A percentile compares a stretch with the other conserved stretches of the same genome.
Conservation (phyloP, 179 eudicot species). For the Nepenthes alata region DNA sequence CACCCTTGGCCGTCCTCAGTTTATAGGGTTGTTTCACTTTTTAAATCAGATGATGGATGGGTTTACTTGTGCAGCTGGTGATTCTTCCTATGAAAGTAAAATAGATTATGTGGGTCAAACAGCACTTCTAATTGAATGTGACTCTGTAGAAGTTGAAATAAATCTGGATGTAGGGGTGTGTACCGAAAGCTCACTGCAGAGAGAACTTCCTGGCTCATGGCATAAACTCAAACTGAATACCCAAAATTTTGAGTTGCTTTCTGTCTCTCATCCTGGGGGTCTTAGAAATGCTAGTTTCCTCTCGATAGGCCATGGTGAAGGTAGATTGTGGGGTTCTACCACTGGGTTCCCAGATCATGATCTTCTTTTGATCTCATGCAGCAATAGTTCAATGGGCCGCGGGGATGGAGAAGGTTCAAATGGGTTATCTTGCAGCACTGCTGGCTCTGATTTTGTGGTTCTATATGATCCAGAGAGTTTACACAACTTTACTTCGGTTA, state of each 20-base stretch:
- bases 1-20: conserved; percentile 37
- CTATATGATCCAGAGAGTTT: conserved; percentile 49
- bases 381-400: conserved; percentile 62
- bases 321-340: conserved; percentile 67
- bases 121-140: conserved; percentile 64
- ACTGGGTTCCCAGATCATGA: conserved; percentile 30
- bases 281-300: conserved; percentile 41
- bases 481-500: conserved; percentile 37
- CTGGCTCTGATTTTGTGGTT: conserved; percentile 62
- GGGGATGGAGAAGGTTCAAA: conserved; percentile 94
- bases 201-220: conserved; percentile 94
- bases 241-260: conserved; percentile 46
- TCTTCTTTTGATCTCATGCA: conserved; percentile 59
- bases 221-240: conserved; percentile 37
- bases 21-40: conserved; percentile 32
- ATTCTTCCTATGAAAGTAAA: conserved; percentile 19
- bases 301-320: conserved; percentile 66
- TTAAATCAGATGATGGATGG: conserved; percentile 33
- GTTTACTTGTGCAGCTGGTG: conserved; percentile 24
- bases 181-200: conserved; percentile 41
- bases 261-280: conserved; percentile 64
- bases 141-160: conserved; percentile 36
- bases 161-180: conserved; percentile 32
- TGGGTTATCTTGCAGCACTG: conserved; percentile 45
- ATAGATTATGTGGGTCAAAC: conserved; percentile 32